phyloP scores from a whole-genome alignment of 495 filamentous ascomycete genomes.

The Penicillium paradoxum region DNA sequence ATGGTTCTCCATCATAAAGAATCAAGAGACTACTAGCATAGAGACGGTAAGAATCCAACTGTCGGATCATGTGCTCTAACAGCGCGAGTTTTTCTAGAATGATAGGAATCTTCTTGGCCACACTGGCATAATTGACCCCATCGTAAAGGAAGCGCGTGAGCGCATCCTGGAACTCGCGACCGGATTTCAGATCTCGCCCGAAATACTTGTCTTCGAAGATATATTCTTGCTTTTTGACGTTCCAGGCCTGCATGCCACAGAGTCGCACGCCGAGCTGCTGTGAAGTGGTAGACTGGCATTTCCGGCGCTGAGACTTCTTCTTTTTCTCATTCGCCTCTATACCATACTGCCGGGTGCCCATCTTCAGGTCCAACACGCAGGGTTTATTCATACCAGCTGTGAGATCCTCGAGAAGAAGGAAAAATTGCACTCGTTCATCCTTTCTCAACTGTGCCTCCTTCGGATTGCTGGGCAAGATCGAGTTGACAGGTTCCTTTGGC shows the following conservation, averaged over 20 bases:
- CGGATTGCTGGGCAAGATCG: conserved; percentile 59
- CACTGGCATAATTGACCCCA: conserved; percentile 71
- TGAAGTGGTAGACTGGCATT: conserved; percentile 89
- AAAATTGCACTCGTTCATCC: conserved; percentile 79
- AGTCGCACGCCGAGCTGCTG: conserved; percentile 86
- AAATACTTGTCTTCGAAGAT: conserved; percentile 97
- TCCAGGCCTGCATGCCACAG: conserved; percentile 96
- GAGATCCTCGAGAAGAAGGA: conserved; percentile 91
- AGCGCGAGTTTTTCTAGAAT: conserved; percentile 77
- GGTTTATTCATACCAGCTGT: conserved; percentile 95
- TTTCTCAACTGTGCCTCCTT: conserved; percentile 70
- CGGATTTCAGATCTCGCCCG: conserved; percentile 81
- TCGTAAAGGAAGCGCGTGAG: conserved; percentile 88
- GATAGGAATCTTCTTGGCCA: conserved; percentile 77
- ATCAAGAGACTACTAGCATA: conserved; percentile 93
- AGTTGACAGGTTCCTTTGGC: conserved; percentile 9
- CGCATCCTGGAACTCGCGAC: conserved; percentile 84
- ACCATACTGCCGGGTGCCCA: conserved; percentile 98
- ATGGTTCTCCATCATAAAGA: conserved; percentile 80
- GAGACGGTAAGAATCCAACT: conserved; percentile 81
- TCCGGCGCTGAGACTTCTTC: conserved; percentile 83
- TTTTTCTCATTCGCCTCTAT: conserved; percentile 92
- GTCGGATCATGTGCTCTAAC: conserved; percentile 76
- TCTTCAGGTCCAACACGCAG: conserved; percentile 96
- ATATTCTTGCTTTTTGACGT: conserved; percentile 74